Conservation (phyloP, 768 basidiomycete genomes). For the Tylopilus cervinicoccineus region DNA sequence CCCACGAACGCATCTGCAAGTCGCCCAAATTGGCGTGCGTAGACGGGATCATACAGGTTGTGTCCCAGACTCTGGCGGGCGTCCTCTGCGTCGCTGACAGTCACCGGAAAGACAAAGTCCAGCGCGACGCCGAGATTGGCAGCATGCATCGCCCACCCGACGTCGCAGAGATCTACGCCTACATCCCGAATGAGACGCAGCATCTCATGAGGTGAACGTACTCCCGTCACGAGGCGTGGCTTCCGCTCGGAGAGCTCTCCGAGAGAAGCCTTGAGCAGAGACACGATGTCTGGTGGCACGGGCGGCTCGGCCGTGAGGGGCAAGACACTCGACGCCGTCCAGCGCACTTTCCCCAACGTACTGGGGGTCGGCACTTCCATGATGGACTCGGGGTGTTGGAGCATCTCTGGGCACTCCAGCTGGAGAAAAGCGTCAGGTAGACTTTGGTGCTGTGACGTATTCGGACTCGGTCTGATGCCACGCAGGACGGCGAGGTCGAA, state of each 20-base stretch:
- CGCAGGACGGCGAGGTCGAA: conserved; percentile 60
- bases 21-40: conserved; percentile 57
- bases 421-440: conserved; percentile 12
- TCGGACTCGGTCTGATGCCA: conserved; percentile 20
- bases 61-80: conserved; percentile 47
- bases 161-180: conserved; percentile 77
- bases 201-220: conserved; percentile 69
- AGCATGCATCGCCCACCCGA: conserved; percentile 63
- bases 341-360: background rate
- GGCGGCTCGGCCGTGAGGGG: background rate
- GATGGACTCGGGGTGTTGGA: conserved; percentile 13
- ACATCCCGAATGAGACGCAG: conserved; percentile 58
- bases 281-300: conserved; percentile 19
- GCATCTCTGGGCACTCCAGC: conserved; percentile 8
- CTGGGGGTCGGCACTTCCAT: conserved; percentile 9
- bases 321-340: background rate
- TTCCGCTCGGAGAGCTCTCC: conserved; percentile 48
- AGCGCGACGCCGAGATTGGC: conserved; percentile 71
- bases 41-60: conserved; percentile 61
- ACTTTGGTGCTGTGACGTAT: conserved; percentile 14
- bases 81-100: conserved; percentile 1
- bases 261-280: conserved; percentile 61
- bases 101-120: conserved; percentile 70
- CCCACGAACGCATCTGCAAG: conserved; percentile 40
- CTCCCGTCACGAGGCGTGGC: conserved; percentile 56